phyloP scores from a whole-genome alignment of 2,329 filamentous ascomycete genomes.

The Boeremia exigua region DNA sequence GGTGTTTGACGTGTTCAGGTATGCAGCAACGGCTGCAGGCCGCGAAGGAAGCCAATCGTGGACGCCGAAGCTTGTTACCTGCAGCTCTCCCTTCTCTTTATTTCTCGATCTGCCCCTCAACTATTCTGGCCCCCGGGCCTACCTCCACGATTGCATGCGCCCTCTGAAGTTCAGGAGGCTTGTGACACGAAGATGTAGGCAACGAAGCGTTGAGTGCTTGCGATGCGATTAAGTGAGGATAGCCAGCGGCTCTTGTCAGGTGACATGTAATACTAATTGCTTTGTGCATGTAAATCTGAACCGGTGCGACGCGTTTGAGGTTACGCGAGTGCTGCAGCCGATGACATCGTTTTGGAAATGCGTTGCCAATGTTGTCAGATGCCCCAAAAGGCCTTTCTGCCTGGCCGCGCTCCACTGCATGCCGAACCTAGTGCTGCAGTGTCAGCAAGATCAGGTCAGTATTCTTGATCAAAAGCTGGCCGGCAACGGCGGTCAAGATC shows the following conservation, averaged over 20 bases:
- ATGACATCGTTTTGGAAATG: conserved; percentile 25
- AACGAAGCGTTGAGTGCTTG: not conserved
- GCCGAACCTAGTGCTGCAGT: conserved; percentile 28
- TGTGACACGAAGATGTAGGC: conserved; percentile 1
- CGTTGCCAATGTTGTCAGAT: conserved; percentile 18
- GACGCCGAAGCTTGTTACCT: conserved; percentile 44
- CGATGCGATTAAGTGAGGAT: conserved; percentile 2
- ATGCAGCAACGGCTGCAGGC: conserved; percentile 36
- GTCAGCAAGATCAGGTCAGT: conserved; percentile 27
- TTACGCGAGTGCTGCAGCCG: conserved; percentile 7
- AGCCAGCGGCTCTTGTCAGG: conserved; percentile 4
- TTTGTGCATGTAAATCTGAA: not conserved
- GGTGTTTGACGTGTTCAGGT: conserved; percentile 44
- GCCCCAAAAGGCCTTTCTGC: conserved; percentile 26
- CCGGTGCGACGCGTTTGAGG: not conserved
- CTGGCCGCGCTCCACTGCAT: conserved; percentile 25
- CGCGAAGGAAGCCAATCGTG: conserved; percentile 43
- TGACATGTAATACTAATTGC: conserved; percentile 3
- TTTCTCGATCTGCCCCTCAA: conserved; percentile 24
- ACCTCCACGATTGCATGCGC: conserved; percentile 6
- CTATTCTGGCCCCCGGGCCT: conserved; percentile 38
- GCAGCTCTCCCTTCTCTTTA: conserved; percentile 36
- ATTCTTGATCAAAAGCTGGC: conserved; percentile 4
- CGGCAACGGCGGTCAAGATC: conserved; percentile 9
- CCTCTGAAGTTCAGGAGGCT: conserved; percentile 14